Evolutionary conservation across 176 grass and related monocot genomes (phyloP), one percentile per base, ranked within the genome.

Genomic region (Alloteropsis semialata): DNA sequence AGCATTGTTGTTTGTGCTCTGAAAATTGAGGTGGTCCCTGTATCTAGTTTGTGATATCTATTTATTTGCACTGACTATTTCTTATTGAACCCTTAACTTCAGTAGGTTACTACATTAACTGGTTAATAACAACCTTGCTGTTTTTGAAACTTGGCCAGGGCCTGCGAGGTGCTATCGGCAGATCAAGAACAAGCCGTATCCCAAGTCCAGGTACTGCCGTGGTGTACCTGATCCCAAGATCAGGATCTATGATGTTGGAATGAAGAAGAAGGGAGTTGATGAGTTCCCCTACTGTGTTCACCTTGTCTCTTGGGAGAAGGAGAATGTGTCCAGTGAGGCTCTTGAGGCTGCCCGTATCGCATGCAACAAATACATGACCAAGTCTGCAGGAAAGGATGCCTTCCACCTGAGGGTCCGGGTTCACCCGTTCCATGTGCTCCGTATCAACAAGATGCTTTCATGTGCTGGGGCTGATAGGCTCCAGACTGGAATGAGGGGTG

Each of bases 101-200:
- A 16, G 21, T 69, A 5, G 11, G n/a, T 42, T 48, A 19, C 8
- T 37, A n/a, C 53, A 10, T 51, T 51, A 50, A 21, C 28, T 51
- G 28, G 44, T 32, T 32, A 48, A 32, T 51, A 50, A 34, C 11
- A 1, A 72, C 25, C 30, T 30, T 39, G 55, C 19, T 58, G n/a
- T 22, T 58, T 53, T 27, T 58, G 2, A 58, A 58, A n/a, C n/a
- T 27, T 65, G 62, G 3, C 9, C 67, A 84, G 74, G 81, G 38
- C 87, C 75, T 5, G 75, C 81, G 2, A 74, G 81, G 39, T 84
- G 81, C 81, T 89, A 84, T 30, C 67, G 87, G 56, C 81, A 89
- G 27, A 89, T 89, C 65, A 89, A 89, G 81, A 89, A 80, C 81
- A 89, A 89, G 65, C 81, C 87, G 0, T 89, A 89, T 43, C 81